Conservation (phyloP, 2,329 filamentous ascomycete genomes). For the Zymoseptoria crescenta region DNA sequence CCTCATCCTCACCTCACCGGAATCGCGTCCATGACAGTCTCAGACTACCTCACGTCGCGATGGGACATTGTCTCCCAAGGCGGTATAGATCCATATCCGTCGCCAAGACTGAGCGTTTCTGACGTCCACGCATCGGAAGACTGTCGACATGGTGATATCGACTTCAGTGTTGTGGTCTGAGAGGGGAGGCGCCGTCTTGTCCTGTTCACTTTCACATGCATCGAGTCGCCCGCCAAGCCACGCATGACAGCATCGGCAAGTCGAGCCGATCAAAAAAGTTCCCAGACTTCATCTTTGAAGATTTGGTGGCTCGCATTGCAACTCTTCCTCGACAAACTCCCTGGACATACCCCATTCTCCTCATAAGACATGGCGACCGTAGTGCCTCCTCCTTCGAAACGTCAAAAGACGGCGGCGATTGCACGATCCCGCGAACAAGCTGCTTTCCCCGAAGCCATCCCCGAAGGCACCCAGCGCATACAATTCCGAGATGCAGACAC, state of each 20-base stretch:
- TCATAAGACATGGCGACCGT: conserved; percentile 64
- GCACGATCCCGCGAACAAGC: conserved; percentile 68
- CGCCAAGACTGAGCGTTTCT: too few relatives aligned
- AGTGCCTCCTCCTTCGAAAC: conserved; percentile 76
- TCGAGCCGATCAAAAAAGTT: not conserved
- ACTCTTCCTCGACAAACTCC: not conserved
- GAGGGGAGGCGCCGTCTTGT: not conserved
- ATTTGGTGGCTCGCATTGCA: not conserved
- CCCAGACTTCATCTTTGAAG: not conserved
- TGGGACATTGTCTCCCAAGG: not conserved
- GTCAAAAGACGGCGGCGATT: conserved; percentile 68
- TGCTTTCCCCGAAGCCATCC: conserved; percentile 53
- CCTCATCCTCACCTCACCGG: not conserved
- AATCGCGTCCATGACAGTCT: not conserved
- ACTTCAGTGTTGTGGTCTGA: not conserved
- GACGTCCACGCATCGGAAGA: not conserved
- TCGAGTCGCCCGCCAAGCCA: not conserved
- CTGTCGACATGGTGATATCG: not conserved
- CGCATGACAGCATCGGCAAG: not conserved
- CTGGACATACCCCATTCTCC: not conserved
- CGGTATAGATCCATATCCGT: too few relatives aligned
- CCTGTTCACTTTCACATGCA: not conserved
- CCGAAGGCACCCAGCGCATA: conserved; percentile 60
- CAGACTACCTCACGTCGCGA: not conserved
- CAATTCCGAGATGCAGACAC: conserved; percentile 80